phyloP scores from a whole-genome alignment of 306 rosid species.

The Dalbergia cochinchinensis region DNA sequence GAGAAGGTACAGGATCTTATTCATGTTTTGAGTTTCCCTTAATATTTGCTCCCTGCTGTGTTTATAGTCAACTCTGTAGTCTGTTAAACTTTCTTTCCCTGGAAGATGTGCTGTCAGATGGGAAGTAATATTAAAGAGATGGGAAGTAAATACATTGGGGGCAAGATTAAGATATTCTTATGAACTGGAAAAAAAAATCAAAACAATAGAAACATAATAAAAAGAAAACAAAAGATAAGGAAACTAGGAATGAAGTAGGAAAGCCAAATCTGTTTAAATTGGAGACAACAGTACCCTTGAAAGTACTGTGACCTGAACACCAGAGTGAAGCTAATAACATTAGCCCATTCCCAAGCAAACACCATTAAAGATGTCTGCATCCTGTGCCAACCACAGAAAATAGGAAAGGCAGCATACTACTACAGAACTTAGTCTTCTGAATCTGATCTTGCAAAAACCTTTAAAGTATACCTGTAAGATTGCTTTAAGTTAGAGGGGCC shows the following conservation, averaged over 20 bases:
- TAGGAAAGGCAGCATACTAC: neutral
- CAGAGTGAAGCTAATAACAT: neutral
- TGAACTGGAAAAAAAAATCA: neutral
- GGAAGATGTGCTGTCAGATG: neutral
- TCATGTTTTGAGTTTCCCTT: neutral
- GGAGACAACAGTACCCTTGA: neutral
- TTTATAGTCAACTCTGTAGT: conserved; percentile 7
- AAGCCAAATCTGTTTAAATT: neutral
- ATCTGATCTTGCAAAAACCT: neutral
- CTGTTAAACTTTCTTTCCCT: conserved; percentile 1
- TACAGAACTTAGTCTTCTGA: neutral
- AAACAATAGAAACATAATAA: neutral
- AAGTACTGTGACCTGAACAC: neutral
- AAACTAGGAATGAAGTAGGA: neutral
- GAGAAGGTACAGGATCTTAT: conserved; percentile 60
- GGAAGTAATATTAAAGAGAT: neutral
- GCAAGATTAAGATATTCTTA: conserved; percentile 9
- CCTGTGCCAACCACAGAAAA: neutral
- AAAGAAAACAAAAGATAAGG: neutral
- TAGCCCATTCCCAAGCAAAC: neutral
- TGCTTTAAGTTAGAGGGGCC: neutral
- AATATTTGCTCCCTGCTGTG: neutral
- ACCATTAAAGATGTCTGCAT: neutral
- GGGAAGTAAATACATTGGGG: neutral
- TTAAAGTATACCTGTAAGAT: neutral